A percentile compares a stretch with the other conserved stretches of the same genome.
phyloP scores from a whole-genome alignment of 257 asterid species.

The Przewalskia tangutica region DNA sequence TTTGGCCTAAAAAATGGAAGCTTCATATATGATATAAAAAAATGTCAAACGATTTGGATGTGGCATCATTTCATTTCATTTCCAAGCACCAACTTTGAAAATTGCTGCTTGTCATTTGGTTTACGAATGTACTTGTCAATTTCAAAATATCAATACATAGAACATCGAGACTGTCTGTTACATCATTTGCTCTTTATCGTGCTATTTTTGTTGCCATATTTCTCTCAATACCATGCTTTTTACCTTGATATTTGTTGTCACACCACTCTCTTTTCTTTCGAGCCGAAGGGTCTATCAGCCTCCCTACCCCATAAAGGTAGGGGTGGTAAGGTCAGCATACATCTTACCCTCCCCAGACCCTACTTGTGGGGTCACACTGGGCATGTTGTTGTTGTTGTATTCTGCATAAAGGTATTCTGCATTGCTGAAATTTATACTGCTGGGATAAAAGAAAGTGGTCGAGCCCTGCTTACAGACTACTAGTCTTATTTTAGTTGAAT shows the following conservation, averaged over 20 bases:
- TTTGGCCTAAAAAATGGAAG: neutral
- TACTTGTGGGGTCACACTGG: too few relatives aligned
- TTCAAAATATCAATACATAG: conserved; percentile 10
- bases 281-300: too few relatives aligned
- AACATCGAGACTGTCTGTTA: conserved; percentile 1
- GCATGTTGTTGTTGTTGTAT: too few relatives aligned
- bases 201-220: too few relatives aligned
- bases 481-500: conserved; percentile 12
- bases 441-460: neutral
- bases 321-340: too few relatives aligned
- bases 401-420: neutral
- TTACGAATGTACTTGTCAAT: neutral
- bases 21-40: neutral
- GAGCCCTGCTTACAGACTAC: neutral
- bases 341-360: too few relatives aligned
- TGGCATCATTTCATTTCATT: neutral
- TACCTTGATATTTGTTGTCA: too few relatives aligned
- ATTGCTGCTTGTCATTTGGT: neutral
- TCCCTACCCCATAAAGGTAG: too few relatives aligned
- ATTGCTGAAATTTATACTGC: neutral
- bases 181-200: too few relatives aligned
- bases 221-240: too few relatives aligned
- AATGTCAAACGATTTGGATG: neutral
- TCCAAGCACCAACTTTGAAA: neutral
- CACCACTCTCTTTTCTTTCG: too few relatives aligned